Base-by-base conservation (phyloP, 2,329 filamentous ascomycete species). In the Neonectria hederae region DNA sequence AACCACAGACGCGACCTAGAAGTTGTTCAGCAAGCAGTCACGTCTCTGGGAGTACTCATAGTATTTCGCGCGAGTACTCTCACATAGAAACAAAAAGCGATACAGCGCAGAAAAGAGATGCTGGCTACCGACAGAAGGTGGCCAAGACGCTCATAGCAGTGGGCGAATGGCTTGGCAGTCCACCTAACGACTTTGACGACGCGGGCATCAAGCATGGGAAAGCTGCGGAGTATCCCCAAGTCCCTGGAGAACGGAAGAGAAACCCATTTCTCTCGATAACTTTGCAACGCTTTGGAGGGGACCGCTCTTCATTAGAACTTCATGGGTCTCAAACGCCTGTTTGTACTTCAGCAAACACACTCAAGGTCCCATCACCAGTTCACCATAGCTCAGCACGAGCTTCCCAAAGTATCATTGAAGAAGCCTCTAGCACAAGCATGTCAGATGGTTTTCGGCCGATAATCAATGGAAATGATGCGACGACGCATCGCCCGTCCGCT, bases 141-240 rank as follows among this genome's bases (percentile, higher is more conserved):
- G 83, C 84, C 4, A 77, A 74, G 9, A 68, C 74, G 9, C 69
- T 89, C 7, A 82, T 77, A 5, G 75, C 69, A 5, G 65, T 85
- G 5, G 81, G 81, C 8, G 77, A 83, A 11, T 80, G 81, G 14
- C 68, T 89, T 0, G 82, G 83, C 3, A 82, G 81, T 0, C 81
- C 84, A 30, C 79, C 82, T 0, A 77, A 81, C 2, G 78, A 83
- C n/a, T 79, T 78, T 8, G 82, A 87, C 57, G 80, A 83, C 30
- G 81, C 80, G 0, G 80, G 80, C 1, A 87, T 87, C 68, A 80
- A 80, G 52, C 76, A 75, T 4, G 81, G 83, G 19, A 77, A 76
- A 46, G 82, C 83, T 4, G 72, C 76, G n/a, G 78, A 80, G n/a
- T 90, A 83, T 52, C 87, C 87, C 0, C 81, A 84, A 58, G 78